Percentiles rank a stretch among this genome's conserved stretches.
phyloP scores from a whole-genome alignment of 1,284 basidiomycete species.

The Microbotryum lychnidis-dioicae region DNA sequence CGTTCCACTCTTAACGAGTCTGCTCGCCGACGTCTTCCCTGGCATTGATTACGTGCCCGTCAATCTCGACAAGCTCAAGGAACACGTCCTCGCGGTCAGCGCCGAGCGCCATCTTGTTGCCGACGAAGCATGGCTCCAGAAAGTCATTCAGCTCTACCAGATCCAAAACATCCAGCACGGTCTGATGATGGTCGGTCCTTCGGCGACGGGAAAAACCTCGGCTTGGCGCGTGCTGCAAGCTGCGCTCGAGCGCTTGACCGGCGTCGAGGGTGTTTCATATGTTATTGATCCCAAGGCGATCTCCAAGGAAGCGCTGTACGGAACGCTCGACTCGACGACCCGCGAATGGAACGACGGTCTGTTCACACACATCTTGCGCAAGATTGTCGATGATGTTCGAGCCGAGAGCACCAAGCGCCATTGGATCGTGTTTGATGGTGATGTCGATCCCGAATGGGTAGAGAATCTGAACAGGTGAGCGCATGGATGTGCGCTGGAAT shows the following conservation, averaged over 20 bases:
- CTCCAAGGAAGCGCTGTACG: conserved; percentile 95
- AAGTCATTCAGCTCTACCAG: conserved; percentile 96
- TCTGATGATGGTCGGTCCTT: conserved; percentile 98
- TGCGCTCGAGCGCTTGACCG: conserved; percentile 85
- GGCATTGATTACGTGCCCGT: conserved; percentile 85
- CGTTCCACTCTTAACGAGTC: conserved; percentile 81
- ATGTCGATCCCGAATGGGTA: conserved; percentile 99
- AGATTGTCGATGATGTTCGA: conserved; percentile 96
- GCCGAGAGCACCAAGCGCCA: conserved; percentile 94
- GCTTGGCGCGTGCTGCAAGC: conserved; percentile 91
- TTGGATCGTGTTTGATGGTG: conserved; percentile 99
- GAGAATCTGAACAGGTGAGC: conserved; percentile 94
- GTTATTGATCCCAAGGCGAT: conserved; percentile 99
- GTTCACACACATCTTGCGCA: conserved; percentile 94
- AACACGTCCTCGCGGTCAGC: conserved; percentile 81
- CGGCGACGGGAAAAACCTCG: conserved; percentile 93
- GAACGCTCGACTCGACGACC: conserved; percentile 92
- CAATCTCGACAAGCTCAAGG: conserved; percentile 72
- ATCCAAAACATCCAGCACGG: conserved; percentile 99
- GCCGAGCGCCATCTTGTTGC: conserved; percentile 72
- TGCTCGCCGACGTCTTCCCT: conserved; percentile 95
- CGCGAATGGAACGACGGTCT: conserved; percentile 99
- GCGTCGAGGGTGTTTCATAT: conserved; percentile 84
- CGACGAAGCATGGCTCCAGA: conserved; percentile 85
- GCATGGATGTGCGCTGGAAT: not conserved